phyloP scores from a whole-genome alignment of 192 early-diverging fungal species.

The Phycomyces nitens region DNA sequence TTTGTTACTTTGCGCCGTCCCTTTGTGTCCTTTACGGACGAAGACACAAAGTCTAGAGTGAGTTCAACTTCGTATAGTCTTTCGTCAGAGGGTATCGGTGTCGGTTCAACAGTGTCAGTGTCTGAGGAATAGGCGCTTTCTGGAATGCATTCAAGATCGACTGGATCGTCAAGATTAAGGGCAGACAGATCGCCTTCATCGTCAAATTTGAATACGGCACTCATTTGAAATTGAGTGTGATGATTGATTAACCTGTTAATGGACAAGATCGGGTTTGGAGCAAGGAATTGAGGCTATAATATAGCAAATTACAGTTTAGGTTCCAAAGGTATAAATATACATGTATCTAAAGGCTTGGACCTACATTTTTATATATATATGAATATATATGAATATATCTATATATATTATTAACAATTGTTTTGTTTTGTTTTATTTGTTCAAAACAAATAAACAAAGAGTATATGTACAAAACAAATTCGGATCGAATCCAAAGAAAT shows the following conservation, averaged over 20 bases:
- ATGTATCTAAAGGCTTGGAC: not conserved
- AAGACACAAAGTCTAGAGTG: conserved; percentile 41
- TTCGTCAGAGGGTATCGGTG: conserved; percentile 5
- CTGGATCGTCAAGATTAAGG: conserved; percentile 12
- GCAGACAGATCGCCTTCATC: conserved; percentile 41
- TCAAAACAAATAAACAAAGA: too few species aligned
- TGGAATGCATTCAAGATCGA: conserved; percentile 19
- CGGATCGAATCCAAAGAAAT: too few species aligned
- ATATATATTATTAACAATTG: not conserved
- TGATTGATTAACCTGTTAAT: not conserved
- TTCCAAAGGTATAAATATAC: not conserved
- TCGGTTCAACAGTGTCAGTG: conserved; percentile 17
- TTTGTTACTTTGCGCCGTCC: conserved; percentile 39
- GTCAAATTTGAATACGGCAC: conserved; percentile 49
- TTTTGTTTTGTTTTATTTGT: too few species aligned
- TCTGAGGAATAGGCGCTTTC: conserved; percentile 24
- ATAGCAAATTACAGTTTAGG: not conserved
- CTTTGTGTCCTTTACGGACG: conserved; percentile 28
- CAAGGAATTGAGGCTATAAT: not conserved
- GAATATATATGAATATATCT: not conserved
- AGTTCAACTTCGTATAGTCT: conserved; percentile 48
- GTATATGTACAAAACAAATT: too few species aligned
- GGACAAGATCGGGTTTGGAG: not conserved
- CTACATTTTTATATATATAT: too few species aligned
- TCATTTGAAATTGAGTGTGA: conserved; percentile 19